phyloP scores from a whole-genome alignment of 345 rosid genomes.

The Syzygium jambos region DNA sequence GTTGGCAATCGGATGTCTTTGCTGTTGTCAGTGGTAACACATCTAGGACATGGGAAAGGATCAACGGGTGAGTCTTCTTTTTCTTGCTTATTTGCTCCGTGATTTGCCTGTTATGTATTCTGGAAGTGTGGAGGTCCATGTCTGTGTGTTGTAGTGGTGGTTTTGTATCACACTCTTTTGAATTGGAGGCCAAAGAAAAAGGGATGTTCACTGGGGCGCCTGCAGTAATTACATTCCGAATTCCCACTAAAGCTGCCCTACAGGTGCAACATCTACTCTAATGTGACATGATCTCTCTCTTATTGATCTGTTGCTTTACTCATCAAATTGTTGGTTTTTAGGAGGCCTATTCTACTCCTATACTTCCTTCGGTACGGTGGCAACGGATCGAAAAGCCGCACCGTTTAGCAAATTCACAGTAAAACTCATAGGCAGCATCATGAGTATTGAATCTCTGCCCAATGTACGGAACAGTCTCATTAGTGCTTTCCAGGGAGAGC shows the following conservation, averaged over 20 bases:
- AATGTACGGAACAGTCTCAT: slow-evolving; percentile 59
- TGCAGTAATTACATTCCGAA: slow-evolving; percentile 74
- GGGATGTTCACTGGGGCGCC: slow-evolving; percentile 74
- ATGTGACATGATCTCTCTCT: not conserved
- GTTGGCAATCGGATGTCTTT: slow-evolving; percentile 57
- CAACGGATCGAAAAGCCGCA: slow-evolving; percentile 90
- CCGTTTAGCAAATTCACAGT: slow-evolving; percentile 71
- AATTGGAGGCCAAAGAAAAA: slow-evolving; percentile 69
- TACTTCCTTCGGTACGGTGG: slow-evolving; percentile 89
- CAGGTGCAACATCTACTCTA: slow-evolving; percentile 41
- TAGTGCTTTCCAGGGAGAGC: slow-evolving; percentile 52
- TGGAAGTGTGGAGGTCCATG: not conserved
- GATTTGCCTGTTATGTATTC: not conserved
- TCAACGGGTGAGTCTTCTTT: slow-evolving; percentile 61
- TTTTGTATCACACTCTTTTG: slow-evolving; percentile 67
- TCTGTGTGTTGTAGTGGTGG: slow-evolving; percentile 42
- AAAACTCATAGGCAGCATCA: slow-evolving; percentile 84
- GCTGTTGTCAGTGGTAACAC: slow-evolving; percentile 56
- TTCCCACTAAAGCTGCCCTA: slow-evolving; percentile 67
- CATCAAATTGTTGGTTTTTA: slow-evolving; percentile 8
- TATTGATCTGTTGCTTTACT: not conserved
- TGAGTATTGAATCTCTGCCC: slow-evolving; percentile 82
- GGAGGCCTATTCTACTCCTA: slow-evolving; percentile 74
- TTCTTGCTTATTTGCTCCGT: not conserved
- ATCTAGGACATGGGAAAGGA: slow-evolving; percentile 80